phyloP scores from a whole-genome alignment of 2,329 filamentous ascomycete species.

The Exophiala spinifera region DNA sequence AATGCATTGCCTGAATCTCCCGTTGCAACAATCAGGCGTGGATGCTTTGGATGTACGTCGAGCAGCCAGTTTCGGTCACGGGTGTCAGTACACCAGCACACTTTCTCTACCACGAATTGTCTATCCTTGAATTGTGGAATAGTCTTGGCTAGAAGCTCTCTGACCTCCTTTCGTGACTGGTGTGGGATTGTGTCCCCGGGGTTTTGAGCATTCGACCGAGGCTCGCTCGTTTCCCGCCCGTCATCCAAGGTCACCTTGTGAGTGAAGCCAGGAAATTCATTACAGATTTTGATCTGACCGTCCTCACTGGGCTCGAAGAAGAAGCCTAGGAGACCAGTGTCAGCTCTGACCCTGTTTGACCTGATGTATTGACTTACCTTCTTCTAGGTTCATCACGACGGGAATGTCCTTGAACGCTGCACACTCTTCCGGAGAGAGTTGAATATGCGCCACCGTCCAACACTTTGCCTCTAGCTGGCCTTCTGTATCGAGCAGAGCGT shows the following conservation, averaged over 20 bases:
- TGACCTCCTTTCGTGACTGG: slow-evolving; percentile 7
- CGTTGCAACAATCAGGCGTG: slow-evolving; percentile 5
- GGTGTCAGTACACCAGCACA: slow-evolving; percentile 8
- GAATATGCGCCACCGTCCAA: slow-evolving; percentile 10
- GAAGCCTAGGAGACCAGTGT: not conserved
- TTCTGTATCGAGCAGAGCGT: slow-evolving; percentile 5
- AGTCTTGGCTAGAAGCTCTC: slow-evolving; percentile 4
- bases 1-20: slow-evolving; percentile 7
- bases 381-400: slow-evolving; percentile 9
- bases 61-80: slow-evolving; percentile 6
- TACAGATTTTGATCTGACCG: slow-evolving; percentile 9
- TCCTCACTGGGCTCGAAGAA: slow-evolving; percentile 8
- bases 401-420: not conserved
- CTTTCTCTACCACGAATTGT: slow-evolving; percentile 6
- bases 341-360: not conserved
- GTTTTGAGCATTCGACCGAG: slow-evolving; percentile 5
- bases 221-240: slow-evolving; percentile 3
- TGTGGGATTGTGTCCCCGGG: slow-evolving; percentile 5
- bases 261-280: slow-evolving; percentile 10
- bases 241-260: slow-evolving; percentile 6
- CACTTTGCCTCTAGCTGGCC: slow-evolving; percentile 7
- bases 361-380: not conserved
- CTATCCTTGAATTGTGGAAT: slow-evolving; percentile 5
- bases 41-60: slow-evolving; percentile 6
- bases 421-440: slow-evolving; percentile 5